Conservation (phyloP, 1,139 yeast genomes). For the Zygosaccharomyces pseudobailii region DNA sequence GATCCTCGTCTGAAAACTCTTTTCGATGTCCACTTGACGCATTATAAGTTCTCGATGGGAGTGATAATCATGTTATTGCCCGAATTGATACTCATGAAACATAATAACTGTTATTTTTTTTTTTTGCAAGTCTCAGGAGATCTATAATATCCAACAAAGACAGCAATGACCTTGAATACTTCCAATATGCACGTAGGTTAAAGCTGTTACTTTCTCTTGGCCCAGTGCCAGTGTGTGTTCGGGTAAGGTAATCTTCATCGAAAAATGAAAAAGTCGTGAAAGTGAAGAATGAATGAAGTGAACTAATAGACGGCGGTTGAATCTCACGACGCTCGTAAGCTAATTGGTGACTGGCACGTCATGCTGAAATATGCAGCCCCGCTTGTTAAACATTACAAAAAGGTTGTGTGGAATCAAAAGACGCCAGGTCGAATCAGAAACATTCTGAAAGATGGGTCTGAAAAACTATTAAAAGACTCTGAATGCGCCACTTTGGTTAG, state of each 20-base stretch:
- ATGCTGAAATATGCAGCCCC: slow-evolving; percentile 14
- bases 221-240: neutral
- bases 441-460: slow-evolving; percentile 8
- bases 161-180: neutral
- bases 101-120: too few relatives aligned
- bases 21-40: neutral
- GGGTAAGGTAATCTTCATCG: neutral
- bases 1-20: too few relatives aligned
- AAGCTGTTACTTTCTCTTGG: too few relatives aligned
- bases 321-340: neutral
- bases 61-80: too few relatives aligned
- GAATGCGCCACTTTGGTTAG: slow-evolving; percentile 6
- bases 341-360: neutral
- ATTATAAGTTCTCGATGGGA: neutral
- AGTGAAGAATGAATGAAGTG: neutral
- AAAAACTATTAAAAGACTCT: slow-evolving; percentile 5
- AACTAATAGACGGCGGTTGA: neutral
- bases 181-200: too few relatives aligned
- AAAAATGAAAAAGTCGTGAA: neutral
- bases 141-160: too few relatives aligned
- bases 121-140: too few relatives aligned
- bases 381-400: slow-evolving; percentile 10
- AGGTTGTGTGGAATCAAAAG: slow-evolving; percentile 9
- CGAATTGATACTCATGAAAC: too few relatives aligned
- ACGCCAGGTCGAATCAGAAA: slow-evolving; percentile 10